Base-by-base conservation (phyloP, 2,329 filamentous ascomycete species). In the Trichoderma sp. region DNA sequence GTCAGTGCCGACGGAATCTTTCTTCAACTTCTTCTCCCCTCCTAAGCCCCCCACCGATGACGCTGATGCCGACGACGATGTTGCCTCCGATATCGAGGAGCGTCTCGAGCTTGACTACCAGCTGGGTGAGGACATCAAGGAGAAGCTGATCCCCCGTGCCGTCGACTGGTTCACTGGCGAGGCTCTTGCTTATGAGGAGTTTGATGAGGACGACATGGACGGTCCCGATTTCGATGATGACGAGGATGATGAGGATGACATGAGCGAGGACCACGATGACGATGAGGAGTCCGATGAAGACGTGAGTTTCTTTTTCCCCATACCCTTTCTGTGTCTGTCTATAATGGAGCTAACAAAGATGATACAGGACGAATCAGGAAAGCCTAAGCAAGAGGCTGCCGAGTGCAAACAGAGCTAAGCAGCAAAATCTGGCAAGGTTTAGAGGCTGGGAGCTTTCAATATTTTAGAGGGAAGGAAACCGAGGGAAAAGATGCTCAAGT, bases 161-260 rank as follows among this genome's bases (percentile, higher is more conserved):
- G 96, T 99, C 78, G 96, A 99, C 84, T 99, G 96, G 96, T 99
- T 99, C 83, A 99, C 96, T 68, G 96, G 96, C 72, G 96, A 99
- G 85, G 96, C 96, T 76, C 91, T 99, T 74, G 95, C 96, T 77
- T 99, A 94, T 78, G 96, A 99, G 87, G 95, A 98, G 82, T 84
- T 97, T 73, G 92, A 95, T 50, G 89, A 89, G 64, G 92, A 97
- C 69, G 94, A 95, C 73, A 86, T 94, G 74, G 92, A 95, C 70
- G 92, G 92, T 78, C 93, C 91, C 74, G 93, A 93, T 74, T 94
- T 93, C 76, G 92, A 95, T 73, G 95, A 97, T 67, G 95, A 98
- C 32, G 94, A 97, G 20, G 95, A 98, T 72, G 94, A 97, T 70
- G 95, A 97, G 68, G 92, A 95, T 75, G 93, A 97, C 73, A 86